A percentile compares a stretch with the other conserved stretches of the same genome.
These are phyloP conservation scores for Phaffomyces thermotolerans DNA, from an alignment of 805 yeast genomes.

Conservation along the genomic window DNA sequence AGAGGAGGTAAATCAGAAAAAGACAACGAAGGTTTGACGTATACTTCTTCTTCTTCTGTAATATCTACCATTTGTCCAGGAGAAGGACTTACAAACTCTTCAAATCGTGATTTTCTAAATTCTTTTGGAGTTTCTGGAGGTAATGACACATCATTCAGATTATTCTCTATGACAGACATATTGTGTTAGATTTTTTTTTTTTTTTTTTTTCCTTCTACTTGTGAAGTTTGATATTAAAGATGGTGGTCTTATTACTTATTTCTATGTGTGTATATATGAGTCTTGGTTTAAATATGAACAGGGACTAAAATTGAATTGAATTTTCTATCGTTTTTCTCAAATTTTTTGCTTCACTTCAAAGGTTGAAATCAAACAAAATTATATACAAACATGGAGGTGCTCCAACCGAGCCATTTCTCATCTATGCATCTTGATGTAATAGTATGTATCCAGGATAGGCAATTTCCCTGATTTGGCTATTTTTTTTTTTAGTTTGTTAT, in stretches of 20 bases:
- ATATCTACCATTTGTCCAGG: slow-evolving; percentile 25
- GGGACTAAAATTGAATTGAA: not conserved
- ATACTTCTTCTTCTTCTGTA: slow-evolving; percentile 17
- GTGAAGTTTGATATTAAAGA: not conserved
- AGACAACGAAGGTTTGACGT: slow-evolving; percentile 2
- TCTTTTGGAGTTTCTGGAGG: slow-evolving; percentile 17
- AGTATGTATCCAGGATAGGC: too few relatives aligned
- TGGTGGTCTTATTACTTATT: not conserved
- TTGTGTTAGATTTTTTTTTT: too few relatives aligned
- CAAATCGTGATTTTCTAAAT: slow-evolving; percentile 15
- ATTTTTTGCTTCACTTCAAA: not conserved
- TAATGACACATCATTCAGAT: not conserved
- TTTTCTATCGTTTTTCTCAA: not conserved
- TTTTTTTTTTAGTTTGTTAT: too few relatives aligned
- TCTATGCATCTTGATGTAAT: too few relatives aligned
- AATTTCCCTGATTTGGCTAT: too few relatives aligned
- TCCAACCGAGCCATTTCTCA: too few relatives aligned
- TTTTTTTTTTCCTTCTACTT: not conserved
- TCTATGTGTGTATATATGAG: too few relatives aligned
- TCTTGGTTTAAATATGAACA: too few relatives aligned
- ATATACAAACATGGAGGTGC: not conserved
- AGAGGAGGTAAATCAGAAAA: slow-evolving; percentile 11
- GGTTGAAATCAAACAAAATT: not conserved
- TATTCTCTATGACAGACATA: not conserved
- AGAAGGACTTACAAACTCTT: slow-evolving; percentile 15